These are phyloP conservation scores for Ochetophila trinervis DNA, from an alignment of 306 rosid species.

Conservation along the genomic window DNA sequence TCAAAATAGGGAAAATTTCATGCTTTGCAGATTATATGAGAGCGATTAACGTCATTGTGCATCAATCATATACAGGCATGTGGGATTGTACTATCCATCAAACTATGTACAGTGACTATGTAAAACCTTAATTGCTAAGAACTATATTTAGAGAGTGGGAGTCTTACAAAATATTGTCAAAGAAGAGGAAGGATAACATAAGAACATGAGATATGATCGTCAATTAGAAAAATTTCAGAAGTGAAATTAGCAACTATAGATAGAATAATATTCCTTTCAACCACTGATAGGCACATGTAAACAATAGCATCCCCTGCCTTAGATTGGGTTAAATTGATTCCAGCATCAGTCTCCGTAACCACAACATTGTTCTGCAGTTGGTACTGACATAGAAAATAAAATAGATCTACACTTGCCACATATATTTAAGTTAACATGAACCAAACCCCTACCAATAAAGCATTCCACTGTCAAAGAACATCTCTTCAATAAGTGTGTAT, in stretches of 20 bases:
- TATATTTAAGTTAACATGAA: not conserved
- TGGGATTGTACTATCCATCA: too few relatives aligned
- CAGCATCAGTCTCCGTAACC: slow-evolving; percentile 64
- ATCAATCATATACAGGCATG: too few relatives aligned
- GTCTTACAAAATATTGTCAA: too few relatives aligned
- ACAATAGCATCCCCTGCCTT: slow-evolving; percentile 38
- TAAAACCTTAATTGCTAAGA: too few relatives aligned
- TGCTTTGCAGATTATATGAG: not conserved
- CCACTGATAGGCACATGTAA: not conserved
- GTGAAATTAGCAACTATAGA: too few relatives aligned
- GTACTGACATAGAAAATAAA: not conserved
- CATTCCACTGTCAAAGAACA: slow-evolving; percentile 57
- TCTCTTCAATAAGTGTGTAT: slow-evolving; percentile 36
- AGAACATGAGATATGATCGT: too few relatives aligned
- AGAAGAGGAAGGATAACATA: too few relatives aligned
- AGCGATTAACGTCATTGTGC: too few relatives aligned
- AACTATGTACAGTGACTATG: too few relatives aligned
- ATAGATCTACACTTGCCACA: not conserved
- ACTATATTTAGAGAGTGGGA: too few relatives aligned
- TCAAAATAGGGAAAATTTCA: not conserved
- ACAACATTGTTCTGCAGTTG: not conserved
- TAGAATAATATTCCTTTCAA: too few relatives aligned
- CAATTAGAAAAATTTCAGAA: too few relatives aligned
- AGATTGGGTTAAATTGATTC: slow-evolving; percentile 54
- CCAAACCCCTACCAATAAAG: slow-evolving; percentile 39